Evolutionary conservation across 805 yeast species (phyloP), one percentile per base, ranked within the genome.

Genomic region (Ogataea parapolymorpha): DNA sequence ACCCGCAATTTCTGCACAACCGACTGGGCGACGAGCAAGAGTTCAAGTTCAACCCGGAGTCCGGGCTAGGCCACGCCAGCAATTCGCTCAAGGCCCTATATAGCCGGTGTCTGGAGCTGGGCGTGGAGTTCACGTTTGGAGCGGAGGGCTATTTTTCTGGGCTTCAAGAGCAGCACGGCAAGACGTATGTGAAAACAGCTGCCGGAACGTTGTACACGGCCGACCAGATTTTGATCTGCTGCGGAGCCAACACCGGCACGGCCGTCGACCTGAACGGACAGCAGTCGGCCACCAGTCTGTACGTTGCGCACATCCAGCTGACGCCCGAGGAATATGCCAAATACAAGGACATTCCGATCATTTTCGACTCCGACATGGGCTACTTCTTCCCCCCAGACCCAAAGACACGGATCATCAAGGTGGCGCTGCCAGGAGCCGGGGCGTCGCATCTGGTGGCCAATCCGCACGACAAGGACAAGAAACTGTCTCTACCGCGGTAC

Each of bases 301-400:
- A 64, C 48, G 67, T 67, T 4, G 56, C 68, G 4, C 74, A 69
- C 47, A 63, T 72, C 12, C 53, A 58, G 26, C 44, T 72, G 23
- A 64, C 67, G 1, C 55, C 54, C 2, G 51, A 53, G 26, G 75
- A 72, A 45, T 70, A 54, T 43, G 56, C 55, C 15, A 53, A 46
- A 18, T 68, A 55, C 41, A 66, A 64, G 44, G 54, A 61, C 38
- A 63, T 69, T 20, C 76, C 78, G 8, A 58, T 73, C 22, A 58
- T 73, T 6, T 72, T 72, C 50, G 68, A 70, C 45, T 59, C 74
- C 1, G 71, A 67, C 32, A 51, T 59, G 56, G 77, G 78, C 0
- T 73, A 71, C 45, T 70, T 69, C 49, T 73, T 73, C 57, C 75
- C 77, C 4, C 79, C 79, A 15, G 77, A 72, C 47, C 59, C 62